phyloP scores from a whole-genome alignment of 2,329 filamentous ascomycete species.

The Ophiocordyceps camponoti-saundersi region DNA sequence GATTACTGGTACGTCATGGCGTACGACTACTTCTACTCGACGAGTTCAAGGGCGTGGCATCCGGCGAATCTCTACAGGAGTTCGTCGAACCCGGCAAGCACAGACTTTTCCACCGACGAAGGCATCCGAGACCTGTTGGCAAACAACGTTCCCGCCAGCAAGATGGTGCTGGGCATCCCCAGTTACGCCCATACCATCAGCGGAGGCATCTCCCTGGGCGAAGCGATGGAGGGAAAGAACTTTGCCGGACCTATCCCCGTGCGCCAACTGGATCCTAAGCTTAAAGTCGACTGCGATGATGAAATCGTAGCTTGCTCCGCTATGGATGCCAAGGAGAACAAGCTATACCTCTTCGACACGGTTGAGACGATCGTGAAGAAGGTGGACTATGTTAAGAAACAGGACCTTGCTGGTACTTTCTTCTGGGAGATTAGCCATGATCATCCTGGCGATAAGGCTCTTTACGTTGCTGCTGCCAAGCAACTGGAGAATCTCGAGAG shows the following conservation, averaged over 20 bases:
- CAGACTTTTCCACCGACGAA: not conserved
- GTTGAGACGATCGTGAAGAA: not conserved
- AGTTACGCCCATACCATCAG: not conserved
- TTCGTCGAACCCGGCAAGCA: not conserved
- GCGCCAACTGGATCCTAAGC: not conserved
- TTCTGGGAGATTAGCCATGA: not conserved
- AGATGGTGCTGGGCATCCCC: not conserved
- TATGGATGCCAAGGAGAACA: not conserved
- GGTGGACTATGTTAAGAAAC: not conserved
- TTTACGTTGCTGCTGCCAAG: not conserved
- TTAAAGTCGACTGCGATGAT: not conserved
- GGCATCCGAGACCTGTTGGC: not conserved
- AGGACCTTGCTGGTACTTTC: not conserved
- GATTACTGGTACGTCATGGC: constrained; percentile 1
- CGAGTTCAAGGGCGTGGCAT: not conserved
- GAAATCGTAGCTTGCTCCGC: not conserved
- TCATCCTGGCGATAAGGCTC: not conserved
- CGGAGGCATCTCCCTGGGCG: not conserved
- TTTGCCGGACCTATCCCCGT: not conserved
- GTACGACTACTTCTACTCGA: not conserved
- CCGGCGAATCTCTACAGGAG: not conserved
- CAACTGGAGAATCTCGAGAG: not conserved
- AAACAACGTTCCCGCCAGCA: not conserved
- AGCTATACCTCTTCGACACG: not conserved
- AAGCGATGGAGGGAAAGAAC: not conserved